These are phyloP conservation scores for Rhazya stricta DNA, from an alignment of 257 asterid species.

Conservation along the genomic window DNA sequence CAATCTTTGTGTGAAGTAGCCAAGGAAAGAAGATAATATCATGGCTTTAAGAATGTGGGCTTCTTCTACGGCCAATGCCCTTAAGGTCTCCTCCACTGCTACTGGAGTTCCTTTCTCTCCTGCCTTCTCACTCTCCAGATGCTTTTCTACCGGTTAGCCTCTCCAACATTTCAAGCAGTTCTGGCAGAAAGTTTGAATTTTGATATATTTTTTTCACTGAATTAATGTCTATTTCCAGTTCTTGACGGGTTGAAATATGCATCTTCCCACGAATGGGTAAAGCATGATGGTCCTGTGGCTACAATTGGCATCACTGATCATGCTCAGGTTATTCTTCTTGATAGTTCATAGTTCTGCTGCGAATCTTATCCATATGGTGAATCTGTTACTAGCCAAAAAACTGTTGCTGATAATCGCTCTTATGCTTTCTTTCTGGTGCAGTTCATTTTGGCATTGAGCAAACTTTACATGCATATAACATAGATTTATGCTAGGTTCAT, in stretches of 20 bases:
- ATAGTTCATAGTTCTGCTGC: neutral
- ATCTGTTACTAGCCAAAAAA: no score
- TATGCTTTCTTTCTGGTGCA: neutral
- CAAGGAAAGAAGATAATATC: neutral
- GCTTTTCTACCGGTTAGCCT: conserved; percentile 63
- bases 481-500: neutral
- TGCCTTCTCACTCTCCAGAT: conserved; percentile 63
- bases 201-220: neutral
- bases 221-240: conserved; percentile 35
- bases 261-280: conserved; percentile 89
- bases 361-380: neutral
- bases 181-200: neutral
- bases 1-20: neutral
- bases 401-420: neutral
- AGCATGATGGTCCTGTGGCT: conserved; percentile 76
- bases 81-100: conserved; percentile 62
- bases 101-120: conserved; percentile 37
- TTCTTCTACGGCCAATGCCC: conserved; percentile 92
- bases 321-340: conserved; percentile 57
- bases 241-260: conserved; percentile 75
- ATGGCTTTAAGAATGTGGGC: conserved; percentile 96
- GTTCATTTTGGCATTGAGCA: neutral
- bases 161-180: neutral
- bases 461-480: neutral
- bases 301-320: conserved; percentile 85